Percentiles rank a stretch among this genome's conserved stretches.
Conservation (phyloP, 2,329 filamentous ascomycete genomes). For the Trichophyton schoenleinii region DNA sequence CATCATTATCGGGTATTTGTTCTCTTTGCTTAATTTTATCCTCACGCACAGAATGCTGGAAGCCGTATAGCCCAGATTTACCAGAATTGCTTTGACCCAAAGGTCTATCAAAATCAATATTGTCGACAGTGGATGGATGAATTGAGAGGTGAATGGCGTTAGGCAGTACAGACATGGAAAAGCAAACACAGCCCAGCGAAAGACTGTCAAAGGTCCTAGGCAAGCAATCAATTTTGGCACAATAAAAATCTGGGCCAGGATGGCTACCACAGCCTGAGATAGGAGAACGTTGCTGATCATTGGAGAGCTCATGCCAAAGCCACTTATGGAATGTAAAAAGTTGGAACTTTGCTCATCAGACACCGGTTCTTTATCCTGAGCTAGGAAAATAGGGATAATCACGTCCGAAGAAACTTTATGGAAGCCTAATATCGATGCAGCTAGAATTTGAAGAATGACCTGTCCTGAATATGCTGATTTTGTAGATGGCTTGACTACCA, state of each 20-base stretch:
- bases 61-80: background rate
- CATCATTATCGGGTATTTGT: background rate
- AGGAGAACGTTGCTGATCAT: constrained; percentile 7
- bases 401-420: constrained; percentile 9
- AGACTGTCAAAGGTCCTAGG: constrained; percentile 5
- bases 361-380: background rate
- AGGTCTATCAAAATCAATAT: background rate
- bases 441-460: constrained; percentile 9
- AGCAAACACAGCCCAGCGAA: background rate
- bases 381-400: constrained; percentile 7
- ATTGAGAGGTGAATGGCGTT: background rate
- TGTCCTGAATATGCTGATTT: constrained; percentile 1
- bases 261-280: constrained; percentile 7
- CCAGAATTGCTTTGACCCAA: background rate
- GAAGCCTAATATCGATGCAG: constrained; percentile 7
- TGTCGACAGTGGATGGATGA: background rate
- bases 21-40: background rate
- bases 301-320: constrained; percentile 6
- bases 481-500: background rate
- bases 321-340: background rate
- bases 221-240: constrained; percentile 2
- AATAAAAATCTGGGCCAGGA: constrained; percentile 3
- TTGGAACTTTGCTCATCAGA: background rate
- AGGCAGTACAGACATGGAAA: background rate
- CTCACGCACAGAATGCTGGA: background rate